phyloP scores from a whole-genome alignment of 225 moss, liverwort and hornwort genomes.

The Rhytidiadelphus loreus region DNA sequence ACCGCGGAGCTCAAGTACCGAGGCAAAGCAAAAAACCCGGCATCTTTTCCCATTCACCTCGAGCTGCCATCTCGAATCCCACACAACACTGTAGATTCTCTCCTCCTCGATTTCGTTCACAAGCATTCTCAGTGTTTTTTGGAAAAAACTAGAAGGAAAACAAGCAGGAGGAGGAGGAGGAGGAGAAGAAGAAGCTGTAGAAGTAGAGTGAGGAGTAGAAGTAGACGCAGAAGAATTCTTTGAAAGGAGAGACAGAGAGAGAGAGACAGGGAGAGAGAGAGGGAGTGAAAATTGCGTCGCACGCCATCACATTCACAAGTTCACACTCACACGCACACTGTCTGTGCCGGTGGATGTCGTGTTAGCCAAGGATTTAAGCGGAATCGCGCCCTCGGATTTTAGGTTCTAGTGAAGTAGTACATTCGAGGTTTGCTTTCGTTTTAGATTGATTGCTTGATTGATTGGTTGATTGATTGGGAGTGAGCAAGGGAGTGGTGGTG shows the following conservation, averaged over 20 bases:
- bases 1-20: slow-evolving; percentile 1
- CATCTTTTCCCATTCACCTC: neutral
- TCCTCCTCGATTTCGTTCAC: neutral
- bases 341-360: neutral
- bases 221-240: neutral
- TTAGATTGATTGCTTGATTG: neutral
- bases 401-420: neutral
- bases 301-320: neutral
- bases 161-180: neutral
- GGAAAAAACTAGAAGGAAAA: neutral
- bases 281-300: neutral
- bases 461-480: neutral
- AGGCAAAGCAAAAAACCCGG: neutral
- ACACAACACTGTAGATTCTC: neutral
- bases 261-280: neutral
- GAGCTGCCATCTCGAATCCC: slow-evolving; percentile 1
- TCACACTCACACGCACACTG: neutral
- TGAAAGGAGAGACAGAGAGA: neutral
- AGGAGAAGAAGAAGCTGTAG: neutral
- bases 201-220: neutral
- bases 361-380: neutral
- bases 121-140: neutral
- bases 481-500: neutral
- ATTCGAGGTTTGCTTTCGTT: neutral
- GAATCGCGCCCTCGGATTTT: neutral